Percentiles rank a stretch among this genome's conserved stretches.
Evolutionary conservation across 1,284 basidiomycete genomes (phyloP).

Genomic region (Moesziomyces sp.): DNA sequence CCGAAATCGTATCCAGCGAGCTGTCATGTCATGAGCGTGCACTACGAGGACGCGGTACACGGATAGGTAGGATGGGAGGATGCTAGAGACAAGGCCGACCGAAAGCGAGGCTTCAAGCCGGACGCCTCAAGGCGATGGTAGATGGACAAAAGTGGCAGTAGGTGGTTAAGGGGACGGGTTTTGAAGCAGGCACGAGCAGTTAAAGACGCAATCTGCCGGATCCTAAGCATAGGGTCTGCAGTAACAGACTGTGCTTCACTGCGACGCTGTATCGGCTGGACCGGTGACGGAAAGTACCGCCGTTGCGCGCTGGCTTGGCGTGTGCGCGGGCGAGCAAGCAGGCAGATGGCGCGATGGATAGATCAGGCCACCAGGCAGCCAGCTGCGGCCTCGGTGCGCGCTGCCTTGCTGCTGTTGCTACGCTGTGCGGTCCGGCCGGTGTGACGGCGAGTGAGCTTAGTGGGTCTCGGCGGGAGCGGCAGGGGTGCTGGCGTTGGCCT

Average conservation of each 20-base stretch:
- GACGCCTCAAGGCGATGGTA: no score
- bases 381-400: background rate
- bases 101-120: background rate
- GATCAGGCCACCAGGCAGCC: background rate
- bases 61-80: background rate
- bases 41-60: background rate
- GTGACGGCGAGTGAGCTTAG: conserved; percentile 15
- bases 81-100: background rate
- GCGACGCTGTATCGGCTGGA: no score
- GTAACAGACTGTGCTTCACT: background rate
- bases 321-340: no score
- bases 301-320: background rate
- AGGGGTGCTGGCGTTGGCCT: conserved; percentile 47
- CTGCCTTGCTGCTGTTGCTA: background rate
- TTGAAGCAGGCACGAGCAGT: background rate
- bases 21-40: background rate
- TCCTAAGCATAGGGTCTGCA: background rate
- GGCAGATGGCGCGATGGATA: background rate
- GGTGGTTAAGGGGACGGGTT: background rate
- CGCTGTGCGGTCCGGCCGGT: background rate
- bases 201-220: background rate
- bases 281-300: no score
- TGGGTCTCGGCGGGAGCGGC: conserved; percentile 50
- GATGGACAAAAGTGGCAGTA: background rate
- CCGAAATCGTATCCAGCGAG: background rate